Base-by-base conservation (phyloP, 2,329 filamentous ascomycete species). In the Apiospora arundinis region DNA sequence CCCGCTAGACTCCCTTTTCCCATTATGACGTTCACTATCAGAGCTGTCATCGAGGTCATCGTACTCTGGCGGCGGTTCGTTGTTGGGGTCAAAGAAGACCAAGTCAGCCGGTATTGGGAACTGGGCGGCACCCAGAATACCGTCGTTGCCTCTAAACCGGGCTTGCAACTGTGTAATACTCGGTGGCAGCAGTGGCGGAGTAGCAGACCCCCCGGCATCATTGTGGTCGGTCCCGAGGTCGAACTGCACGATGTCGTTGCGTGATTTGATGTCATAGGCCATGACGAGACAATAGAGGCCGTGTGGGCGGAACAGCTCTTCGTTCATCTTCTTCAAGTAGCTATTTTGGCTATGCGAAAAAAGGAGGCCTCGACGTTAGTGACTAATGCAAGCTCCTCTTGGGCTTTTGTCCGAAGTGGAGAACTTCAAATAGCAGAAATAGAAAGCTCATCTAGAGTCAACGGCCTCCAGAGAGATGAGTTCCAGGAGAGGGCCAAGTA, bases 81-180 rank as follows among this genome's bases (percentile, higher is more conserved):
- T 28, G 14, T 23, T 28, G 32, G 66, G 42, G 1, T 67, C 66
- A 23, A 46, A 44, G 32, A 60, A 71, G 8, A 71, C n/a, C 9
- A 71, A 32, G 8, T 63, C 67, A 9, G 70, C 70, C 23, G 67
- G 7, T 25, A n/a, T 56, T 12, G 70, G 69, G 14, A 67, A 67
- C 11, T 44, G 23, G 1, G 69, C 44, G 6, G 48, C 68, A 9
- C 52, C 68, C 6, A 32, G 16, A 12, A 63, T 21, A 12, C 52
- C 68, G 11, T 70, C 52, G 21, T 67, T 44, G 37, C 45, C 42
- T 14, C 45, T 37, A 18, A 52, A 28, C 21, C 21, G 67, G 14
- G 14, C 63, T 45, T 45, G 42, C 14, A 16, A 21, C 14, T 45
- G 14, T 4, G 8, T 2, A 2, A 16, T 18, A 12, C n/a, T 12